These are phyloP conservation scores for Physaria fendleri DNA, from an alignment of 345 rosid genomes.

Conservation along the genomic window DNA sequence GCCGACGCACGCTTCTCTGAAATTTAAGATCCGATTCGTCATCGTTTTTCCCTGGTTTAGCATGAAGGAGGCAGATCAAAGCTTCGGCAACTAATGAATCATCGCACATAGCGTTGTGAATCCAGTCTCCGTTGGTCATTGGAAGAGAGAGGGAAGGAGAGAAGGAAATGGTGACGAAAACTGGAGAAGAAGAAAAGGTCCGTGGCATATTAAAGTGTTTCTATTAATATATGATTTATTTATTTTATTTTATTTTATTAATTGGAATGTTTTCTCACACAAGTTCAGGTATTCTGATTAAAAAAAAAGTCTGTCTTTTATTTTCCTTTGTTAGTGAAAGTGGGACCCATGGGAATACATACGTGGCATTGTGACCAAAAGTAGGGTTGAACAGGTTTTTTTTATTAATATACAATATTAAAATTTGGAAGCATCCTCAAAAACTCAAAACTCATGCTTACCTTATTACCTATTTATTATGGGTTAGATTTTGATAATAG, in stretches of 20 bases:
- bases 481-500: too few relatives aligned
- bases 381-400: too few relatives aligned
- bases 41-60: constrained; percentile 15
- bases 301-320: too few relatives aligned
- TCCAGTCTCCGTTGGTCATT: constrained; percentile 65
- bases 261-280: constrained; percentile 21
- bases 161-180: constrained; percentile 23
- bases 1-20: constrained; percentile 68
- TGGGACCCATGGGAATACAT: constrained; percentile 26
- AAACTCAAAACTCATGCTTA: too few relatives aligned
- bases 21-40: constrained; percentile 34
- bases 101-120: constrained; percentile 45
- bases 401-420: too few relatives aligned
- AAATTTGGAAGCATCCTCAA: too few relatives aligned
- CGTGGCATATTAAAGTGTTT: constrained; percentile 31
- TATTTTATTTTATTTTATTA: not conserved
- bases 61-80: constrained; percentile 45
- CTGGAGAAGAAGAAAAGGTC: constrained; percentile 26
- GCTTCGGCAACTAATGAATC: constrained; percentile 56
- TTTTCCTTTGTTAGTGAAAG: constrained; percentile 19
- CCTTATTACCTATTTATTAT: too few relatives aligned
- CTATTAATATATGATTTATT: constrained; percentile 20
- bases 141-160: constrained; percentile 5
- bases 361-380: constrained; percentile 35
- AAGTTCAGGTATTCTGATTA: too few relatives aligned